Evolutionary conservation across 768 basidiomycete species (phyloP).

Genomic region (Xerocomellus intermedius): DNA sequence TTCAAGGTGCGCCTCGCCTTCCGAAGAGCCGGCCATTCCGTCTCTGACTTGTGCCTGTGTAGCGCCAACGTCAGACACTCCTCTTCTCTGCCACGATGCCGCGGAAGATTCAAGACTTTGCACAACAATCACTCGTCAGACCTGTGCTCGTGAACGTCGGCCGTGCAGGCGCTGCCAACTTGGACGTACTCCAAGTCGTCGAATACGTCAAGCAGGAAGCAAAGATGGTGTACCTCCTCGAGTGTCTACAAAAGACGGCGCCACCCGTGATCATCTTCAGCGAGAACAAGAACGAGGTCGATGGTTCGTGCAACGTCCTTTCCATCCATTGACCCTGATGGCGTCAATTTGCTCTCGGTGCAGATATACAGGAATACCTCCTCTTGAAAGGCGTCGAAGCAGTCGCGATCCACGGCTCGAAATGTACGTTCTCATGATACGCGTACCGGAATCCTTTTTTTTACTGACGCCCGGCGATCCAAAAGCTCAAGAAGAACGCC

Average conservation of each 20-base stretch:
- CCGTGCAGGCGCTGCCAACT: conserved; percentile 94
- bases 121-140: conserved; percentile 91
- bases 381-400: conserved; percentile 97
- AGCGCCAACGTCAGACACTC: conserved; percentile 95
- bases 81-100: conserved; percentile 99
- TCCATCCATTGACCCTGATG: neutral
- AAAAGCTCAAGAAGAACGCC: conserved; percentile 94
- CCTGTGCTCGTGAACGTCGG: conserved; percentile 97
- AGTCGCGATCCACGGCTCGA: conserved; percentile 97
- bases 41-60: conserved; percentile 4
- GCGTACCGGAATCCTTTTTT: neutral
- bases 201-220: conserved; percentile 99
- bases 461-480: neutral
- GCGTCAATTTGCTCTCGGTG: neutral
- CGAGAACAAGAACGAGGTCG: conserved; percentile 99
- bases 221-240: conserved; percentile 98
- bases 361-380: conserved; percentile 98
- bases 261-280: conserved; percentile 98
- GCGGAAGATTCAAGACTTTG: conserved; percentile 97
- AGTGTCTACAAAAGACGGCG: conserved; percentile 97
- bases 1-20: conserved; percentile 69
- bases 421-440: conserved; percentile 53
- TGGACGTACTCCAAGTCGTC: conserved; percentile 94
- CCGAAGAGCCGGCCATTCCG: neutral
- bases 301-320: conserved; percentile 54